Percentiles rank a stretch among this genome's conserved stretches.
Evolutionary conservation across 1,284 basidiomycete species (phyloP).

Genomic region (Ceratobasidium papillatum): DNA sequence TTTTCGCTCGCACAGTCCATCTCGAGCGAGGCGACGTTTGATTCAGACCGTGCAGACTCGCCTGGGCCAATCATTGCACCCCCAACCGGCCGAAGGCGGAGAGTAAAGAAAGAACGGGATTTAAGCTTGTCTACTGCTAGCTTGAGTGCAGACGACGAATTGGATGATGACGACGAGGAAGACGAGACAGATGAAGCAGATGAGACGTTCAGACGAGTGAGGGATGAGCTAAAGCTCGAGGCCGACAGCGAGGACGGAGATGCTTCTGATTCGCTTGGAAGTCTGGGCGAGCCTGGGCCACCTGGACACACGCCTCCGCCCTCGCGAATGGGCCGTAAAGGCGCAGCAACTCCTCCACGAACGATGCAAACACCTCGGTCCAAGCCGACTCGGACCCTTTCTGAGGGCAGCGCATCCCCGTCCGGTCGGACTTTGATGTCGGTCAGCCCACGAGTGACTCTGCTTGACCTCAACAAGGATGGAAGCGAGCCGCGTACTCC

Average conservation of each 20-base stretch:
- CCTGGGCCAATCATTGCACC: conserved; percentile 7
- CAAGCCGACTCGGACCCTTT: background rate
- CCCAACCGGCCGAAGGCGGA: conserved; percentile 13
- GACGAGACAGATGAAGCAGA: conserved; percentile 40
- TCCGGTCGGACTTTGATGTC: conserved; percentile 10
- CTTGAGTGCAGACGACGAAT: conserved; percentile 32
- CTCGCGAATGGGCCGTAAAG: conserved; percentile 25
- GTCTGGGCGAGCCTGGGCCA: conserved; percentile 9
- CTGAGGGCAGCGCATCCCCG: conserved; percentile 4
- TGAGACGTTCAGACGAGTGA: conserved; percentile 30
- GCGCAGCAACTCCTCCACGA: conserved; percentile 19
- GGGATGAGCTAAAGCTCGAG: conserved; percentile 37
- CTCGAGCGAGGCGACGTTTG: conserved; percentile 24
- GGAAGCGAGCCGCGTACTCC: conserved; percentile 19
- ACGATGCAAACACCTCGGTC: background rate
- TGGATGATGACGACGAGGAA: conserved; percentile 40
- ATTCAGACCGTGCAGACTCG: conserved; percentile 33
- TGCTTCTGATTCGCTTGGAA: conserved; percentile 30
- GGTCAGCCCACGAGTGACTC: background rate
- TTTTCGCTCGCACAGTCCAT: conserved; percentile 25
- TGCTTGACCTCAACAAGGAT: conserved; percentile 16
- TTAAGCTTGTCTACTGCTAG: conserved; percentile 4
- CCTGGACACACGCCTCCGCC: conserved; percentile 31
- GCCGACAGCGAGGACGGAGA: conserved; percentile 33
- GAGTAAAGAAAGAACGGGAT: conserved; percentile 20